Percentiles rank a stretch among this genome's conserved stretches.
phyloP scores from a whole-genome alignment of 768 basidiomycete species.

The Tylopilus felleus region DNA sequence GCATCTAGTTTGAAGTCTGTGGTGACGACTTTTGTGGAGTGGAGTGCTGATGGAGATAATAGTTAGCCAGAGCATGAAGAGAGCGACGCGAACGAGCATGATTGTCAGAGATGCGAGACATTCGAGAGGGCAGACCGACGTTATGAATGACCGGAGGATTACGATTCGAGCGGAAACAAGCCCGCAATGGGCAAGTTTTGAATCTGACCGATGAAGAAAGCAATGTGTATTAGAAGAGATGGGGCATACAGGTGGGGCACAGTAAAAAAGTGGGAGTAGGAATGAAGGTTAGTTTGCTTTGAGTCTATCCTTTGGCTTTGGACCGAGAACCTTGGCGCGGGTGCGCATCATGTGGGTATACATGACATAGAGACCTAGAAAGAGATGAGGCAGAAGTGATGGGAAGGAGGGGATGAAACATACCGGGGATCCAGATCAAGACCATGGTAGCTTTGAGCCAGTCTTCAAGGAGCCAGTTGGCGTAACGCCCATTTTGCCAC shows the following conservation, averaged over 20 bases:
- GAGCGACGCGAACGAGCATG: slow-evolving; percentile 9
- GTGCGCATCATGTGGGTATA: slow-evolving; percentile 60
- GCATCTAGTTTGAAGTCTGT: neutral
- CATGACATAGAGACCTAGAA: slow-evolving; percentile 48
- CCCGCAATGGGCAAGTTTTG: neutral
- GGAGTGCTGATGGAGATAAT: slow-evolving; percentile 11
- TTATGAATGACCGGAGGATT: slow-evolving; percentile 11
- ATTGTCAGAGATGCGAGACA: neutral
- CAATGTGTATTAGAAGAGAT: slow-evolving; percentile 22
- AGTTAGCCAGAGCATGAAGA: slow-evolving; percentile 10
- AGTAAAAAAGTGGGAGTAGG: neutral
- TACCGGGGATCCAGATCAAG: slow-evolving; percentile 87
- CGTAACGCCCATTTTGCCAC: slow-evolving; percentile 39
- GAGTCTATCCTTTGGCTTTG: slow-evolving; percentile 22
- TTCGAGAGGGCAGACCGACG: neutral
- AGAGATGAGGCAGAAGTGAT: neutral
- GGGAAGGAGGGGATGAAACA: slow-evolving; percentile 15
- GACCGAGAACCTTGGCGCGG: slow-evolving; percentile 51
- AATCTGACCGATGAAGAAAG: slow-evolving; percentile 5
- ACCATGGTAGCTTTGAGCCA: slow-evolving; percentile 61
- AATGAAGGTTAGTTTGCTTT: slow-evolving; percentile 17
- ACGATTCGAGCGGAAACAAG: slow-evolving; percentile 1
- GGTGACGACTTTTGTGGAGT: neutral
- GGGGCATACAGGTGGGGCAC: neutral
- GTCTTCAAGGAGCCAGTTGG: slow-evolving; percentile 54